Conservation (phyloP, 495 filamentous ascomycete genomes). For the Parmelia sp. region DNA sequence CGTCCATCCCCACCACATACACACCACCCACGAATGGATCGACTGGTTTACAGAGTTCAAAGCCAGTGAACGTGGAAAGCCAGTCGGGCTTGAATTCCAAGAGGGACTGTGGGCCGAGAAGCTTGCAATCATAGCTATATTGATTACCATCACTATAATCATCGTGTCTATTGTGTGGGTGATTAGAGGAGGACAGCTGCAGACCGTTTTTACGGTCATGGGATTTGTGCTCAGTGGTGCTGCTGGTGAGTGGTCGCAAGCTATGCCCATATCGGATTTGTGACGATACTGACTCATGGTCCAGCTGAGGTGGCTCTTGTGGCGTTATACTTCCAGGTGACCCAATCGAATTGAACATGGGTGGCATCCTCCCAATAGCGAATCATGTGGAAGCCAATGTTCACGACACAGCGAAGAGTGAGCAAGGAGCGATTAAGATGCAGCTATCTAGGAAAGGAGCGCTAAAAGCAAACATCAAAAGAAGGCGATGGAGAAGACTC, state of each 20-base stretch:
- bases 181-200: constrained; percentile 23
- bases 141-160: constrained; percentile 25
- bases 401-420: no score
- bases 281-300: not conserved
- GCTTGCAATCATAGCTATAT: constrained; percentile 23
- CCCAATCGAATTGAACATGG: constrained; percentile 8
- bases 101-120: constrained; percentile 28
- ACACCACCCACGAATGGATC: constrained; percentile 24
- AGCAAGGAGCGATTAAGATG: no score
- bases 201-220: constrained; percentile 30
- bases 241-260: constrained; percentile 16
- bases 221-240: constrained; percentile 25
- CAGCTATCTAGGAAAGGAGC: no score
- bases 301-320: constrained; percentile 25
- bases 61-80: constrained; percentile 15
- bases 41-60: constrained; percentile 26
- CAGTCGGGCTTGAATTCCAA: constrained; percentile 23
- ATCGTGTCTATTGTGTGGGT: constrained; percentile 27
- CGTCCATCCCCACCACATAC: constrained; percentile 22
- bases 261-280: no score
- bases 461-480: no score
- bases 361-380: not conserved
- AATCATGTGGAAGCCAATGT: not conserved
- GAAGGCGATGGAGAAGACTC: no score
- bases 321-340: constrained; percentile 26